Percentiles rank a stretch among this genome's conserved stretches.
phyloP scores from a whole-genome alignment of 352 stramenopile genomes.

The Pythium folliculosum region DNA sequence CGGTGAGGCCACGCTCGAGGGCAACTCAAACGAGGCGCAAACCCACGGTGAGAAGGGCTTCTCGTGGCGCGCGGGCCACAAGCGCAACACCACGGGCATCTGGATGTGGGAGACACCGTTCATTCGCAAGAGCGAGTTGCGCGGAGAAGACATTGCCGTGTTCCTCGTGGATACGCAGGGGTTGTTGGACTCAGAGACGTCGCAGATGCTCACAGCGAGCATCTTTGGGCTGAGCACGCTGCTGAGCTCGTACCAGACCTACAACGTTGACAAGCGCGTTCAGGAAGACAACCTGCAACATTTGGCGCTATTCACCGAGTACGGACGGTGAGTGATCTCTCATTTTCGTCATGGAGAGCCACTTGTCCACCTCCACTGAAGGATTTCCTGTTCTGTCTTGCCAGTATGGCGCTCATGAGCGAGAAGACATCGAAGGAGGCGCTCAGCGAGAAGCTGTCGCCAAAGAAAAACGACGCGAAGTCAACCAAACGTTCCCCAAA shows the following conservation, averaged over 20 bases:
- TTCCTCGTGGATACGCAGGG: conserved; percentile 99
- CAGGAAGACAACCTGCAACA: conserved; percentile 99
- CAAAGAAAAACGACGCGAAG: conserved; percentile 16
- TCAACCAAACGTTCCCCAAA: no score
- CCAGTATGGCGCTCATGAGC: conserved; percentile 68
- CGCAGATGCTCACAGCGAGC: conserved; percentile 96
- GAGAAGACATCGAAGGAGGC: conserved; percentile 33
- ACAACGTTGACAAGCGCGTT: conserved; percentile 99
- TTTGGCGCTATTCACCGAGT: conserved; percentile 98
- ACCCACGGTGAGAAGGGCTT: conserved; percentile 90
- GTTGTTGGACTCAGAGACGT: conserved; percentile 99
- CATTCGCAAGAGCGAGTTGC: conserved; percentile 86
- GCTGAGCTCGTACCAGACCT: conserved; percentile 97
- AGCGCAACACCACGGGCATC: conserved; percentile 98
- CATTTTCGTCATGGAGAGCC: no score
- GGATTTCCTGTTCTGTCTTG: no score
- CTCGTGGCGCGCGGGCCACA: conserved; percentile 94
- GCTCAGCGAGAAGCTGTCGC: conserved; percentile 27
- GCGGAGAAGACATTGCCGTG: conserved; percentile 92
- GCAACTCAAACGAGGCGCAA: conserved; percentile 84
- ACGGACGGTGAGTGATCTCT: conserved; percentile 89
- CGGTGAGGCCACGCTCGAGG: conserved; percentile 64
- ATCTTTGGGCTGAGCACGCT: conserved; percentile 99
- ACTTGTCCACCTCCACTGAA: no score
- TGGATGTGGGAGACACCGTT: conserved; percentile 99